phyloP scores from a whole-genome alignment of 2,329 filamentous ascomycete genomes.

The Cyphellophora europaea region DNA sequence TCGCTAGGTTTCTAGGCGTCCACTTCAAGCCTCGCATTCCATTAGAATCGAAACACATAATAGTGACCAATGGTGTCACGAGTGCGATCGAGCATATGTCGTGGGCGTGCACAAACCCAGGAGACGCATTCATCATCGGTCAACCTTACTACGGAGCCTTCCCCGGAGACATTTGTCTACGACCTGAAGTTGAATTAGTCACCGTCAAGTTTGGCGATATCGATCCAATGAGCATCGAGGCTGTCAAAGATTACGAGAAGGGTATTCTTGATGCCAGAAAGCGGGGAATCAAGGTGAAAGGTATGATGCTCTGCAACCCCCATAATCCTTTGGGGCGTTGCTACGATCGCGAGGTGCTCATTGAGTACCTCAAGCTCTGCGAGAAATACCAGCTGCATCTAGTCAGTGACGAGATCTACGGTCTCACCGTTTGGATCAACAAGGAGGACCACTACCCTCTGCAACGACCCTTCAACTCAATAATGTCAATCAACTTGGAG shows the following conservation, averaged over 20 bases:
- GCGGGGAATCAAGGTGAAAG: constrained; percentile 33
- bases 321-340: constrained; percentile 45
- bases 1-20: constrained; percentile 25
- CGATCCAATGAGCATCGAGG: constrained; percentile 34
- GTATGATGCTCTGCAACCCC: constrained; percentile 42
- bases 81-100: constrained; percentile 26
- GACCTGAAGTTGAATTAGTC: constrained; percentile 34
- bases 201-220: constrained; percentile 34
- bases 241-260: constrained; percentile 37
- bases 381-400: constrained; percentile 42
- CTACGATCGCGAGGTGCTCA: constrained; percentile 32
- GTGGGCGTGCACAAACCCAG: constrained; percentile 24
- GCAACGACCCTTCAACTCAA: constrained; percentile 34
- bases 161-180: constrained; percentile 33
- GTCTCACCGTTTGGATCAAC: constrained; percentile 42
- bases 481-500: constrained; percentile 33
- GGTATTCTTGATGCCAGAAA: constrained; percentile 28
- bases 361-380: constrained; percentile 39
- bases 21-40: constrained; percentile 22
- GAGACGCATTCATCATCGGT: constrained; percentile 27
- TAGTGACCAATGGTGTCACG: constrained; percentile 27
- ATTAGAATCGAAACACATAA: constrained; percentile 21
- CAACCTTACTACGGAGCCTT: constrained; percentile 39
- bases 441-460: constrained; percentile 19
- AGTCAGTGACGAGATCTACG: constrained; percentile 52